Evolutionary conservation across 371 early-diverging fungal species (phyloP), one percentile per base, ranked within the genome.

Genomic region (Funneliformis caledonium): DNA sequence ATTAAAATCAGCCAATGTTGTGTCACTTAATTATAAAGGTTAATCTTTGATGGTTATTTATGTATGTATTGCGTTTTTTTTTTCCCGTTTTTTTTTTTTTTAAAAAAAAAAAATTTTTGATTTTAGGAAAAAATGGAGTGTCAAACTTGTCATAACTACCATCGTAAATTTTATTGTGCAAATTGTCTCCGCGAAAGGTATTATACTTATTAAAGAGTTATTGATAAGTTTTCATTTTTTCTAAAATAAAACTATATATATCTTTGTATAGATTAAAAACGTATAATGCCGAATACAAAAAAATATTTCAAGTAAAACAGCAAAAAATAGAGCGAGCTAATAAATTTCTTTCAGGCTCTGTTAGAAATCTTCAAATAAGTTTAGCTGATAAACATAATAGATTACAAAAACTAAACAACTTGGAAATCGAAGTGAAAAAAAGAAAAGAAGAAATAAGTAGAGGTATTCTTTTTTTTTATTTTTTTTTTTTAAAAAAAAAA

Each of bases 121-220:
- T 11, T 56, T 56, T 19, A 37, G 37, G 37, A 78, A 37, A 74
- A 47, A 48, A 81, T 81, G 81, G 81, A 81, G 68, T 81, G 81
- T 67, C 42, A 74, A 50, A 65, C 69, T 62, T 81, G 81, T 76
- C 76, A 81, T 43, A 76, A 67, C 33, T 47, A 52, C 42, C 67
- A 81, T 33, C 56, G 56, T 19, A 64, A 75, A 76, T 74, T 68
- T 56, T 76, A 43, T 11, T 81, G 81, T 22, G 42, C 59, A 43
- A 76, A 68, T 56, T 81, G 81, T 76, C 52, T 81, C 68, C 81
- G 60, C 31, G 68, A 81, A 64, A 31, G 14, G 81, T 81, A 67
- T 31, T 26, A 6, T 33, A 43, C 75, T 31, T 56, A 31, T 67
- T 52, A 37, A 4, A 79, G 37, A 31, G 19, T 60, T 45, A 12